Evolutionary conservation across 352 stramenopile genomes (phyloP).

Genomic region (Globisporangium rhizosaccharum): DNA sequence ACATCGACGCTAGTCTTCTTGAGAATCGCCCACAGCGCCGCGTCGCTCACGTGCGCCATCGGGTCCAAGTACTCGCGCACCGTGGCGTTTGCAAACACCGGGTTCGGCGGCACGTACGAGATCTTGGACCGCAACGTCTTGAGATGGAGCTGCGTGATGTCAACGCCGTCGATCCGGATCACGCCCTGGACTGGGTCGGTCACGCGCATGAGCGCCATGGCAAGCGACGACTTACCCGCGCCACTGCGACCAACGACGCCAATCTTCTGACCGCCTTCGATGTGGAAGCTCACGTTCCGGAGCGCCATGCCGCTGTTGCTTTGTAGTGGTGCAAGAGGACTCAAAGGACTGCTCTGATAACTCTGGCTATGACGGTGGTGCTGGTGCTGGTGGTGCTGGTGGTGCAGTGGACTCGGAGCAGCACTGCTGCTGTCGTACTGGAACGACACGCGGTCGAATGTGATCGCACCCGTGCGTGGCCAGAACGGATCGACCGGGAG

Average conservation of each 20-base stretch:
- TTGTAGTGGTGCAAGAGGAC: constrained; percentile 11
- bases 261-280: constrained; percentile 45
- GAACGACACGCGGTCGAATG: constrained; percentile 33
- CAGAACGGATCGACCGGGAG: constrained; percentile 21
- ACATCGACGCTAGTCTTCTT: constrained; percentile 40
- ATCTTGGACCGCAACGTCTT: constrained; percentile 40
- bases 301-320: constrained; percentile 20
- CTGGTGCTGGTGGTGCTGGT: neutral
- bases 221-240: constrained; percentile 52
- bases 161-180: constrained; percentile 87
- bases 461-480: constrained; percentile 21
- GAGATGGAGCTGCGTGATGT: constrained; percentile 47
- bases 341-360: constrained; percentile 16
- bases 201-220: constrained; percentile 54
- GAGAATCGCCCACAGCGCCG: constrained; percentile 38
- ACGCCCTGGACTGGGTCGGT: constrained; percentile 33
- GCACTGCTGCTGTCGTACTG: constrained; percentile 6
- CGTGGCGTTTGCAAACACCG: constrained; percentile 91
- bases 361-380: neutral
- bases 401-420: neutral
- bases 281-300: constrained; percentile 40
- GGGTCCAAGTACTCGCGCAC: constrained; percentile 92
- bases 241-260: constrained; percentile 59
- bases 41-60: constrained; percentile 67
- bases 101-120: constrained; percentile 84